A percentile compares a stretch with the other conserved stretches of the same genome.
Conservation (phyloP, 805 yeast genomes). For the Kazachstania martiniae region DNA sequence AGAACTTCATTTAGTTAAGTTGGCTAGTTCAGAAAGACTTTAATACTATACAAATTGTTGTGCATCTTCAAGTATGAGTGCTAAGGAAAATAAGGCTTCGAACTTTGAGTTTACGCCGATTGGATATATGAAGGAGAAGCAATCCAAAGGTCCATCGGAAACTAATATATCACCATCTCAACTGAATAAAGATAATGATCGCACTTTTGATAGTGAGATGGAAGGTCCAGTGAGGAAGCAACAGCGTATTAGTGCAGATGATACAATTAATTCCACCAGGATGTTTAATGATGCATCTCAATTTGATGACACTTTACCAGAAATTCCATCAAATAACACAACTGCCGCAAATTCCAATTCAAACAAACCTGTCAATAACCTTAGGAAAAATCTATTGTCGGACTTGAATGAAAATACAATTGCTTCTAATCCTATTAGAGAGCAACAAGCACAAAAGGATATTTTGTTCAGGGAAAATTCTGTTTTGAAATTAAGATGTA, state of each 20-base stretch:
- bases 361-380: not conserved
- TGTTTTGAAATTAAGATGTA: slow-evolving; percentile 19
- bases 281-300: slow-evolving; percentile 24
- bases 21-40: no score
- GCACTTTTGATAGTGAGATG: slow-evolving; percentile 1
- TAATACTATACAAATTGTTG: no score
- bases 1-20: no score
- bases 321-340: slow-evolving; percentile 3
- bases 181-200: not conserved
- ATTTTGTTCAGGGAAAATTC: slow-evolving; percentile 19
- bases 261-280: slow-evolving; percentile 17
- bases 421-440: slow-evolving; percentile 25
- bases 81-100: slow-evolving; percentile 5
- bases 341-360: slow-evolving; percentile 1
- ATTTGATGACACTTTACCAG: slow-evolving; percentile 26
- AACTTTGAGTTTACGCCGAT: slow-evolving; percentile 34
- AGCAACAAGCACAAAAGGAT: slow-evolving; percentile 21
- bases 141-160: no score
- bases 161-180: not conserved
- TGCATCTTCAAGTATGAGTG: slow-evolving; percentile 3
- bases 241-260: slow-evolving; percentile 12
- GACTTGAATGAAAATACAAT: slow-evolving; percentile 15
- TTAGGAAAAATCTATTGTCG: slow-evolving; percentile 10
- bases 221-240: slow-evolving; percentile 11
- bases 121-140: slow-evolving; percentile 24